Conservation (phyloP, 495 filamentous ascomycete species). For the Aspergillus ostianus region DNA sequence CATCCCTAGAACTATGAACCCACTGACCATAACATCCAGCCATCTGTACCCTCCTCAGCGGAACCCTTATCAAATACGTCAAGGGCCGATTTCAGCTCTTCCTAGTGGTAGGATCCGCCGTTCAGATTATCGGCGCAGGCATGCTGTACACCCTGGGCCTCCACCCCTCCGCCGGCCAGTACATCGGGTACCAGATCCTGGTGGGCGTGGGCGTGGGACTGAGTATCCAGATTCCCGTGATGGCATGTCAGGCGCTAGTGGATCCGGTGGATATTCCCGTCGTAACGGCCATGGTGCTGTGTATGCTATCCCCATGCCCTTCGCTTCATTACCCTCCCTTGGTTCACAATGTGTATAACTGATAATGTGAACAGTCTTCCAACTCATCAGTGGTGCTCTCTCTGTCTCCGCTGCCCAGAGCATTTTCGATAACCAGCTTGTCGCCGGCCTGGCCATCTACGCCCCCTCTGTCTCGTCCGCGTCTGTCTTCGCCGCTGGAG, state of each 20-base stretch:
- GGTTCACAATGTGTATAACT: slow-evolving; percentile 8
- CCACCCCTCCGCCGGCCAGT: slow-evolving; percentile 41
- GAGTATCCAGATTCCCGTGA: slow-evolving; percentile 28
- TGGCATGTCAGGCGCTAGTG: slow-evolving; percentile 28
- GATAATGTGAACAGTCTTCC: slow-evolving; percentile 11
- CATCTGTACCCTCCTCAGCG: slow-evolving; percentile 52
- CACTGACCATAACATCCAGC: background rate
- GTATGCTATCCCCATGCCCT: background rate
- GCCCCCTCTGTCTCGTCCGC: slow-evolving; percentile 42
- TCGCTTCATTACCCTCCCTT: slow-evolving; percentile 6
- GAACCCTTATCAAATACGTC: slow-evolving; percentile 47
- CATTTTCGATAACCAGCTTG: slow-evolving; percentile 40
- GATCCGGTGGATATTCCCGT: slow-evolving; percentile 19
- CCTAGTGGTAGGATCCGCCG: slow-evolving; percentile 47
- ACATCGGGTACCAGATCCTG: slow-evolving; percentile 64
- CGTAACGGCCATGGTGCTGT: slow-evolving; percentile 12
- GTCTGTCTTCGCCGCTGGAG: slow-evolving; percentile 45
- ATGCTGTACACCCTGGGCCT: slow-evolving; percentile 55
- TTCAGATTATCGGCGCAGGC: slow-evolving; percentile 59
- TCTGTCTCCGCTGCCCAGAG: slow-evolving; percentile 42
- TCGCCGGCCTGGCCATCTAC: slow-evolving; percentile 26
- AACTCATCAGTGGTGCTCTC: slow-evolving; percentile 45
- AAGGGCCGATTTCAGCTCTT: slow-evolving; percentile 52
- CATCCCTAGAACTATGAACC: background rate
- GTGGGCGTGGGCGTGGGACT: slow-evolving; percentile 33